Conservation (phyloP, 2,329 filamentous ascomycete genomes). For the Orbilia brochopaga region DNA sequence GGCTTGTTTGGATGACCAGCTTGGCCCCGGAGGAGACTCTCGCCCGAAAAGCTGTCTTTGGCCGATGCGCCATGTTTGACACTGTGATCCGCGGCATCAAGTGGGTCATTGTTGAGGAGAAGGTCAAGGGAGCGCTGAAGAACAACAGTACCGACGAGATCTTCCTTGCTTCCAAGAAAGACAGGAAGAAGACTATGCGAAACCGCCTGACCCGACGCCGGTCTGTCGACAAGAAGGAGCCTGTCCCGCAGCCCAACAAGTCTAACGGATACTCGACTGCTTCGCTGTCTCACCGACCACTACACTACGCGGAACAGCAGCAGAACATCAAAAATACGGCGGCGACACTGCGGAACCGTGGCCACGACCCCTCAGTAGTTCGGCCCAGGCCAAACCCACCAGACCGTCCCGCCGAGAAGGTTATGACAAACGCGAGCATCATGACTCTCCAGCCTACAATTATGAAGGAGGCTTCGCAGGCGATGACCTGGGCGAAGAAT, state of each 20-base stretch:
- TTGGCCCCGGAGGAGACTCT: conserved; percentile 86
- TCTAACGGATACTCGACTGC: conserved; percentile 57
- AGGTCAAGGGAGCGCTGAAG: conserved; percentile 88
- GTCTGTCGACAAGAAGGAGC: conserved; percentile 51
- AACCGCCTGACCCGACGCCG: conserved; percentile 56
- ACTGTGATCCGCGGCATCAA: conserved; percentile 79
- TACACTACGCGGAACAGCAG: conserved; percentile 88
- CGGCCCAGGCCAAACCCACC: conserved; percentile 60
- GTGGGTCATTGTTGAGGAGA: conserved; percentile 81
- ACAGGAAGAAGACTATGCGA: conserved; percentile 65
- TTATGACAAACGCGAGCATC: conserved; percentile 76
- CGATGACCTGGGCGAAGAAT: conserved; percentile 94
- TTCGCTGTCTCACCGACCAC: conserved; percentile 67
- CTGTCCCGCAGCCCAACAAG: conserved; percentile 40
- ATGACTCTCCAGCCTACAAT: conserved; percentile 86
- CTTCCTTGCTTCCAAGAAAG: conserved; percentile 94
- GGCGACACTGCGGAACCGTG: conserved; percentile 73
- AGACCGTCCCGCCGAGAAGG: conserved; percentile 63
- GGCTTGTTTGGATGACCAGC: conserved; percentile 99
- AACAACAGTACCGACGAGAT: conserved; percentile 78
- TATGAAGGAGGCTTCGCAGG: conserved; percentile 83
- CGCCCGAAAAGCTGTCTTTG: conserved; percentile 88
- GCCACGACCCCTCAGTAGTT: conserved; percentile 62
- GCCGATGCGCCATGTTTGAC: conserved; percentile 88
- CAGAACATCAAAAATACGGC: conserved; percentile 92